Base-by-base conservation (phyloP, 345 rosid genomes). In the Toxicodendron radicans region DNA sequence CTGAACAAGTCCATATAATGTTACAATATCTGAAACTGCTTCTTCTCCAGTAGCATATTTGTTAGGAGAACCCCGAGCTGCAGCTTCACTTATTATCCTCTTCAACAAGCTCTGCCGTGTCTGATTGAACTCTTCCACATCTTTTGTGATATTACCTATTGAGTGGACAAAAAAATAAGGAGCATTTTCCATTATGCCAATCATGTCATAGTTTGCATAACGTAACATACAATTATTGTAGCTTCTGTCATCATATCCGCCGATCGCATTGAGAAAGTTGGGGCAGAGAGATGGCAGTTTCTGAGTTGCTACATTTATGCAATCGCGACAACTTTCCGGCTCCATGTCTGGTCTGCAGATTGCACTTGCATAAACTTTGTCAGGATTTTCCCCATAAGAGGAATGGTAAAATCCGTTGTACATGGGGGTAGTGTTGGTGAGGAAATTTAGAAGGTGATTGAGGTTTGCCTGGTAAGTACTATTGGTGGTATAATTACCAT, bases 1-100 rank as follows among this genome's bases (percentile, higher is more conserved):
- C 4, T 88, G 92, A 6, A 49, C 73, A 27, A 73, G 80, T n/a
- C 74, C 94, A 0, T 52, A 86, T 46, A 86, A 68, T 1, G 10
- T 77, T 5, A 17, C 1, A 21, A 17, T 80, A 1, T 21, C 79
- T 0, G 65, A 11, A 1, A 58, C 72, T 4, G 53, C 68, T 0
- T 53, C 9, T 9, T 65, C 61, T 11, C 87, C 87, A 0, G 80
- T 68, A 0, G 90, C 90, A n/a, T 79, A 90, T 54, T 88, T 88
- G 43, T 83, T 72, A 10, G n/a, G n/a, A n/a, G 79, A 49, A 33
- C 78, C 80, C 7, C 83, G 83, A 17, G 79, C 63, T 1, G 75
- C 81, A 0, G 90, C 79, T 46, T 3, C 51, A 3, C 7, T 73
- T 65, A 68, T 73, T 16, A 82, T 83, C 32, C 65, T 35, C 3